A percentile compares a stretch with the other conserved stretches of the same genome.
These are phyloP conservation scores for Ophiostoma fasciatum DNA, from an alignment of 2,329 filamentous ascomycete species.

Conservation along the genomic window DNA sequence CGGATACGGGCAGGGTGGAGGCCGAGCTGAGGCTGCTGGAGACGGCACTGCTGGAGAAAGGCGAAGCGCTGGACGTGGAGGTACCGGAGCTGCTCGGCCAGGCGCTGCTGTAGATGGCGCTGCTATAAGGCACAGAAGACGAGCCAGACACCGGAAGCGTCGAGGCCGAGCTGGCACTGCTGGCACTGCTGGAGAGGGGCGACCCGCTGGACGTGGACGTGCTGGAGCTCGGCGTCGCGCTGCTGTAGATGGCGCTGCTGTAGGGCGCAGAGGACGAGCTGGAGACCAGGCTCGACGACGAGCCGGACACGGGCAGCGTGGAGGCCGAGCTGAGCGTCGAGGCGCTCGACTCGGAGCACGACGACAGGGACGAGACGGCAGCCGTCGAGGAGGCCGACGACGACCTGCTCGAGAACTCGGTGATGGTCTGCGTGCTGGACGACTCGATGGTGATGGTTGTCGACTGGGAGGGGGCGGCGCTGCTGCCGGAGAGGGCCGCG, in stretches of 20 bases:
- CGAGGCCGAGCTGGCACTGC: too few species aligned
- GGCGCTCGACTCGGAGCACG: neutral
- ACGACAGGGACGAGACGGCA: neutral
- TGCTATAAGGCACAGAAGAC: too few species aligned
- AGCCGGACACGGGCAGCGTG: neutral
- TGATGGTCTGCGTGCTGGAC: constrained; percentile 1
- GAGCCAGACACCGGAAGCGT: too few species aligned
- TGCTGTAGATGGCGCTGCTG: neutral
- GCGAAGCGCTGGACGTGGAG: neutral
- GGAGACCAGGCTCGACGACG: neutral
- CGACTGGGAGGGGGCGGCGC: neutral
- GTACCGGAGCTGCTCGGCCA: too few species aligned
- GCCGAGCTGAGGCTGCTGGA: too few species aligned
- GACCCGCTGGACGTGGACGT: neutral
- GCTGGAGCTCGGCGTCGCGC: neutral
- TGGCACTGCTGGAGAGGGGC: neutral
- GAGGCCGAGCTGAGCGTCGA: neutral
- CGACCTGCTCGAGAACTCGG: neutral
- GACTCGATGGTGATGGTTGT: constrained; percentile 2
- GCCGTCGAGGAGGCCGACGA: neutral
- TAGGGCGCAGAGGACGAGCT: neutral
- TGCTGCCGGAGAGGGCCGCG: neutral
- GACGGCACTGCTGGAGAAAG: neutral
- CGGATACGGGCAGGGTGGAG: too few species aligned
- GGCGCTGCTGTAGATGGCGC: too few species aligned